Evolutionary conservation across 1,284 basidiomycete genomes (phyloP).

Genomic region (Tilletiopsis washingtonensis): DNA sequence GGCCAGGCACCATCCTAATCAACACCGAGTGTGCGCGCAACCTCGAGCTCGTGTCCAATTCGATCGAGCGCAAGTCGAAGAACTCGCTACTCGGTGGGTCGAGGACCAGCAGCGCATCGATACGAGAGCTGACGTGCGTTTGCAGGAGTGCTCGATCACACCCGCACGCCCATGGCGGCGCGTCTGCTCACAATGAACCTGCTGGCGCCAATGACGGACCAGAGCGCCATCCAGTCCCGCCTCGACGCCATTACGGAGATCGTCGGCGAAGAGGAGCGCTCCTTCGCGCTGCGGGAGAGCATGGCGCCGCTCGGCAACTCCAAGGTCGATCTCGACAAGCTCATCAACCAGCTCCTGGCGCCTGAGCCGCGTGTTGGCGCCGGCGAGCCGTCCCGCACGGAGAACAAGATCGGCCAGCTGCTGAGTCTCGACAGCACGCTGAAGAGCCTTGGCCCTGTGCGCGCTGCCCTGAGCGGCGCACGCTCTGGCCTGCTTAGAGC

Average conservation of each 20-base stretch:
- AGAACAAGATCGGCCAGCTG: background rate
- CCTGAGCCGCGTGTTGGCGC: background rate
- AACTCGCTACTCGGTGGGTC: conserved; percentile 1
- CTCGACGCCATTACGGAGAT: conserved; percentile 6
- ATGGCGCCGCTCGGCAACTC: background rate
- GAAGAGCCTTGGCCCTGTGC: background rate
- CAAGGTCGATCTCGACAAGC: conserved; percentile 6
- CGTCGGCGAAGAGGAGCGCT: background rate
- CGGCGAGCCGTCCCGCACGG: conserved; percentile 1
- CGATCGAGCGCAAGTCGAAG: background rate
- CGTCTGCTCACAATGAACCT: conserved; percentile 8
- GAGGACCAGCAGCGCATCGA: background rate
- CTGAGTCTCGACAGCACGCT: background rate
- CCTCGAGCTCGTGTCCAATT: conserved; percentile 5
- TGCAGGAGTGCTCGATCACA: background rate
- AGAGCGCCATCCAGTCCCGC: background rate
- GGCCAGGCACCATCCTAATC: conserved; percentile 5
- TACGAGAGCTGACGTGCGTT: background rate
- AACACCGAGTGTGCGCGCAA: background rate
- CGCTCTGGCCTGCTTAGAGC: background rate
- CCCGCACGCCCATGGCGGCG: conserved; percentile 6
- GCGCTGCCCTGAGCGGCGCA: background rate
- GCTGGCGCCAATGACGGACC: conserved; percentile 6
- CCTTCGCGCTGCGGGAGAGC: background rate
- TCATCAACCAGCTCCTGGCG: conserved; percentile 2